phyloP scores from a whole-genome alignment of 495 filamentous ascomycete genomes.

The Aspergillus conjunctus region DNA sequence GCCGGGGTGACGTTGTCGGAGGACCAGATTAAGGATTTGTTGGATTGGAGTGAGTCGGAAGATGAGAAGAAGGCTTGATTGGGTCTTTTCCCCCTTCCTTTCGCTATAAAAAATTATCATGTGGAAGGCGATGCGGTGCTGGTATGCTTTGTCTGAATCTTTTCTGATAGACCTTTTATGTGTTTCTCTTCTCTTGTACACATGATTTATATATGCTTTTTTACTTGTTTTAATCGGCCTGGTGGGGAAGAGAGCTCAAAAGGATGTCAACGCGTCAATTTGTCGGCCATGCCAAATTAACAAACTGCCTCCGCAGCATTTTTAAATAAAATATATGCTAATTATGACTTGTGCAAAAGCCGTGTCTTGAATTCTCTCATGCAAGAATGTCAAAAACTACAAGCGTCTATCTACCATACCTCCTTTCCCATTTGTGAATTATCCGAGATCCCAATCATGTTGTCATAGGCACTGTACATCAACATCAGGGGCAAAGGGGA shows the following conservation, averaged over 20 bases:
- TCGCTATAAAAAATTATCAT: no score
- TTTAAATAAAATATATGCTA: neutral
- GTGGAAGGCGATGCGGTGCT: no score
- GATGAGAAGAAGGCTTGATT: slow-evolving; percentile 34
- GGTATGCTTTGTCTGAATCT: neutral
- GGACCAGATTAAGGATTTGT: slow-evolving; percentile 65
- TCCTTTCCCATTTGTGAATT: neutral
- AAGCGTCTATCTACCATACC: no score
- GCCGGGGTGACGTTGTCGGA: slow-evolving; percentile 47
- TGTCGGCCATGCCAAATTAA: neutral
- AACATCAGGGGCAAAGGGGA: neutral
- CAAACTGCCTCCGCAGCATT: neutral
- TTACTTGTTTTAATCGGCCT: neutral
- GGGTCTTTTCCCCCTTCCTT: neutral
- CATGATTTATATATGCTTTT: neutral
- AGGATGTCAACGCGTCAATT: neutral
- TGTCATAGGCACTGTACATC: neutral
- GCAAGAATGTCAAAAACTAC: no score
- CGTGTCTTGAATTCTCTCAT: no score
- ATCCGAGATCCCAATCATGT: neutral
- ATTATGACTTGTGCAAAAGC: no score
- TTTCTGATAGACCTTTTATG: neutral
- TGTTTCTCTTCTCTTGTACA: neutral
- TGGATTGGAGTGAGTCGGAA: slow-evolving; percentile 58
- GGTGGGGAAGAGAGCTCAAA: neutral